Base-by-base conservation (phyloP, 148 eudicot genomes). In the Dysphania ambrosioides region DNA sequence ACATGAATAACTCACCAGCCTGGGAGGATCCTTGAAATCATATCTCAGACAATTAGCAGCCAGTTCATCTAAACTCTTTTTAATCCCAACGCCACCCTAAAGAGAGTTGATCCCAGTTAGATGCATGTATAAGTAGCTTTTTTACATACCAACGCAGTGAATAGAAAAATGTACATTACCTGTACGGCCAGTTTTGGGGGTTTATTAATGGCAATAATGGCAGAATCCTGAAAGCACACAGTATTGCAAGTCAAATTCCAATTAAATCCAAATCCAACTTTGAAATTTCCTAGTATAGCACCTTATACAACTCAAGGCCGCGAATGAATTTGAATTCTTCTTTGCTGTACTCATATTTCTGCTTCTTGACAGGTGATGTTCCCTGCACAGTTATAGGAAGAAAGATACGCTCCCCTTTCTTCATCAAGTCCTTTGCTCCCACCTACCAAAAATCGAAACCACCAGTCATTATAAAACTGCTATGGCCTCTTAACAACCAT, bases 101-200 rank as follows among this genome's bases (percentile, higher is more conserved):
- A 40, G 35, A 68, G 66, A 63, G 38, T 11, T 57, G 15, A 49
- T 34, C 59, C 21, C 18, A 27, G 8, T 73, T 15, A 77, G 58
- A 57, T 27, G 35, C 41, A 35, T 1, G 7, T 4, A 66, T 38
- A 21, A 18, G n/a, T 5, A 21, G 58, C n/a, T 53, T 53, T n/a
- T 24, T 53, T 38, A 40, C 27, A 38, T 38, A 38, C 23, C 51
- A 66, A 40, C 21, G 24, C 51, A 38, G 41, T 2, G 21, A 4
- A 38, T 66, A 24, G 27, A 66, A 32, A 36, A 66, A 18, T 31
- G 5, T 10, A 12, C 30, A 72, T 78, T 76, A 95, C 99, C 97
- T 96, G 99, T 81, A 92, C 99, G 68, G 99, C 91, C 83, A 96
- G 77, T 80, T 95, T 97, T 26, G 92, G 87, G 40, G 97, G 97